phyloP scores from a whole-genome alignment of 768 basidiomycete species.

The Amanita brunnescens region DNA sequence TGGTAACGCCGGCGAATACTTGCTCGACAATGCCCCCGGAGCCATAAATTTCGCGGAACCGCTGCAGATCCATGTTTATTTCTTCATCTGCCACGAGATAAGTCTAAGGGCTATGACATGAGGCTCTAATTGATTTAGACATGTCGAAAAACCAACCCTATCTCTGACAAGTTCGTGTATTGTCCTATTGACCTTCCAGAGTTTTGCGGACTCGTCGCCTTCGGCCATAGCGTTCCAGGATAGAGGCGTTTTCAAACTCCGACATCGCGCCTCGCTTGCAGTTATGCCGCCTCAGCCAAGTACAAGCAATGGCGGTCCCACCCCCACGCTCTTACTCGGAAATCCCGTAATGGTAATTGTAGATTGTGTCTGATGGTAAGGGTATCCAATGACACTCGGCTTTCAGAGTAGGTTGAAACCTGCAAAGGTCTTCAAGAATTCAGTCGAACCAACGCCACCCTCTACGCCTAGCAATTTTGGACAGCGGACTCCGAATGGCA shows the following conservation, averaged over 20 bases:
- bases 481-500: slow-evolving; percentile 31
- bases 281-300: slow-evolving; percentile 36
- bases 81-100: slow-evolving; percentile 93
- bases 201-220: slow-evolving; percentile 71
- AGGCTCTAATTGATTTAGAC: slow-evolving; percentile 15
- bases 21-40: slow-evolving; percentile 78
- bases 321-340: slow-evolving; percentile 35
- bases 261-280: slow-evolving; percentile 20
- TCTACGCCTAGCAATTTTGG: slow-evolving; percentile 30
- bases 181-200: slow-evolving; percentile 95
- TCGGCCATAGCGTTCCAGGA: slow-evolving; percentile 47
- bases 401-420: slow-evolving; percentile 70
- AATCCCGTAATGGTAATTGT: slow-evolving; percentile 42
- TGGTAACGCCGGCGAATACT: slow-evolving; percentile 24
- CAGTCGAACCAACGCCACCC: slow-evolving; percentile 54
- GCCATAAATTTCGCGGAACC: slow-evolving; percentile 69
- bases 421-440: slow-evolving; percentile 78
- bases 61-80: slow-evolving; percentile 76
- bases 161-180: slow-evolving; percentile 95
- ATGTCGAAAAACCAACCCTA: slow-evolving; percentile 48
- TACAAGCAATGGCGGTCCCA: slow-evolving; percentile 24
- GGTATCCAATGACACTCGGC: not conserved
- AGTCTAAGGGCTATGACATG: slow-evolving; percentile 44
- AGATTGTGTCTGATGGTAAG: slow-evolving; percentile 7
- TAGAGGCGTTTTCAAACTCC: slow-evolving; percentile 45